Evolutionary conservation across 768 basidiomycete species (phyloP).

Genomic region (Kondoa malvinella): DNA sequence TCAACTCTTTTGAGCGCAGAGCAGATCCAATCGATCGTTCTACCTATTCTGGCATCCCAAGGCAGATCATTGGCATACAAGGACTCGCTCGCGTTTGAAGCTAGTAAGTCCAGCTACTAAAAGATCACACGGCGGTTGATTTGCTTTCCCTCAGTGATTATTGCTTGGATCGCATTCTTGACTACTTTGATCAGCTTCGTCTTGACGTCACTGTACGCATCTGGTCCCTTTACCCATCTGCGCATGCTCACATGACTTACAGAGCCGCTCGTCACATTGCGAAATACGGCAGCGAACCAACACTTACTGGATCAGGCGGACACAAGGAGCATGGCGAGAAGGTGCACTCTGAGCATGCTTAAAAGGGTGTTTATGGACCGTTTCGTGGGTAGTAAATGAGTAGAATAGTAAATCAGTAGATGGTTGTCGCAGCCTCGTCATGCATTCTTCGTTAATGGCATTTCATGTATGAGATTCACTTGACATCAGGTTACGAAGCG

Average conservation of each 20-base stretch:
- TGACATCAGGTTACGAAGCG: too few relatives aligned
- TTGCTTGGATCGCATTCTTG: neutral
- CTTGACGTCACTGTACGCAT: neutral
- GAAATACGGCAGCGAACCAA: neutral
- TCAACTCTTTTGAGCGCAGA: neutral
- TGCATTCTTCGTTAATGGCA: too few relatives aligned
- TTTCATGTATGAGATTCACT: too few relatives aligned
- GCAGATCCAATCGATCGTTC: neutral
- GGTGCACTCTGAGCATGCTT: too few relatives aligned
- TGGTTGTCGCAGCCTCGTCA: too few relatives aligned
- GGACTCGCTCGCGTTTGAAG: neutral
- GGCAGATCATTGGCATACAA: neutral
- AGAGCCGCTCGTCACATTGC: neutral
- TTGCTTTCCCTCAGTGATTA: neutral
- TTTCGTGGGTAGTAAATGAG: too few relatives aligned
- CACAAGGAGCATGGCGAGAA: neutral
- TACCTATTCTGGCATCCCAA: neutral
- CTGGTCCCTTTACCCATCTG: neutral
- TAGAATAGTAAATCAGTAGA: too few relatives aligned
- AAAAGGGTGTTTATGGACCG: neutral
- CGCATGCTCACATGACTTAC: neutral
- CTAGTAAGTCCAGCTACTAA: neutral
- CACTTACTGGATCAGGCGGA: too few relatives aligned
- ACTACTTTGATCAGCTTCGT: neutral
- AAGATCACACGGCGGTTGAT: neutral